These are phyloP conservation scores for Myxozyma neglecta DNA, from an alignment of 805 yeast genomes.

Conservation along the genomic window DNA sequence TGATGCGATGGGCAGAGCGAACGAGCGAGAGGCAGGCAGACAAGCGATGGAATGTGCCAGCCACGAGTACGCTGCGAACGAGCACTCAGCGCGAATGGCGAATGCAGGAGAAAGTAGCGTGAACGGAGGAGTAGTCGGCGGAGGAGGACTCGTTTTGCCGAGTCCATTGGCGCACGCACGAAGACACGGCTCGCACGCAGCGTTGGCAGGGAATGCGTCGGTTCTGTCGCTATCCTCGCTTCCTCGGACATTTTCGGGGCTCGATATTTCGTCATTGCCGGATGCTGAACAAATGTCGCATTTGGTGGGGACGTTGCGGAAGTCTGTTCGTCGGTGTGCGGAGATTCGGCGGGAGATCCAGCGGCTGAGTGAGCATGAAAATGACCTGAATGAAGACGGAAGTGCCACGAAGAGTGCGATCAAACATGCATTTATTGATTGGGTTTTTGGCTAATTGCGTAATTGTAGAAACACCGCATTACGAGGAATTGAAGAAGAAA, in stretches of 20 bases:
- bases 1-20: no score
- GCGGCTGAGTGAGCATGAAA: neutral
- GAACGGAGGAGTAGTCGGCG: neutral
- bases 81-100: no score
- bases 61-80: no score
- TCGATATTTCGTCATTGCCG: constrained; percentile 22
- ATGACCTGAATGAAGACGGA: neutral
- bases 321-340: constrained; percentile 15
- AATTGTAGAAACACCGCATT: constrained; percentile 3
- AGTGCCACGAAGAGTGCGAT: constrained; percentile 8
- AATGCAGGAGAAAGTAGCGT: neutral
- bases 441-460: neutral
- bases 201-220: neutral
- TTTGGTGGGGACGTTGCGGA: constrained; percentile 15
- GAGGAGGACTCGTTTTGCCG: neutral
- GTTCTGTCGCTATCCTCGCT: constrained; percentile 6
- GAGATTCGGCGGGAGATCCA: constrained; percentile 17
- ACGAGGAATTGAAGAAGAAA: constrained; percentile 3
- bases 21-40: no score
- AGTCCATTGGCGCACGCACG: neutral
- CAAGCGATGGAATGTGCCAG: no score
- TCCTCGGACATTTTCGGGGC: constrained; percentile 18
- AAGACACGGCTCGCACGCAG: neutral
- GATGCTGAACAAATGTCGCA: constrained; percentile 26
- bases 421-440: neutral